Base-by-base conservation (phyloP, 495 filamentous ascomycete species). In the Trichoderma orchidacearum region DNA sequence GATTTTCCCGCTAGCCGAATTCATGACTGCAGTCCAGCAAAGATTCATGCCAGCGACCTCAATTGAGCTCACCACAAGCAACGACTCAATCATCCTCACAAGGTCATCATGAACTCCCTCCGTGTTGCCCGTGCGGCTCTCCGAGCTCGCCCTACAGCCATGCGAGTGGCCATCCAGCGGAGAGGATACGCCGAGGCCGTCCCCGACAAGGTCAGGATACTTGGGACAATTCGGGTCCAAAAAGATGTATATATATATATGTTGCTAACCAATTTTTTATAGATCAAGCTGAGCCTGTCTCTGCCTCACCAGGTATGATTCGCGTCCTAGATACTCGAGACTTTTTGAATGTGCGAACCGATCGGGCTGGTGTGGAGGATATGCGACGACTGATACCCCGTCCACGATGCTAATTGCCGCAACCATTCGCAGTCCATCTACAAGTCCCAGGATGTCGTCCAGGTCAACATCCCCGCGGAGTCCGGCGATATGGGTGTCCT, bases 401-500 rank as follows among this genome's bases (percentile, higher is more conserved):
- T n/a, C 56, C n/a, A n/a, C n/a, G 35, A 52, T 52, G 59, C 65
- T 79, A 76, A 78, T 74, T 75, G 62, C 68, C 71, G 64, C 67
- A 70, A 59, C 50, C 51, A 60, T 62, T 63, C 63, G 56, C 68
- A 80, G 75, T 74, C 73, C 61, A 72, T 77, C 66, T 78, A 75
- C 72, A 76, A 73, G 62, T 75, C 74, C 59, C 74, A 96, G 82
- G 75, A 76, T 61, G 78, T 80, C 68, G 85, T 96, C 66, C 93
- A 99, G 77, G 94, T 99, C 78, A 99, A 99, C 82, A 82, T 99
- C 65, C 85, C 94, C 70, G 92, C 93, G 68, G 93, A 95, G 75
- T 91, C 91, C 54, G 93, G 93, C 66, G 94, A 96, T 65, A 99
- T 99, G 93, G 93, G 93, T 85, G 81, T 99, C 61, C 86, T 99